Evolutionary conservation across 208 protist genomes (phyloP).

Genomic region (Wallacemonas sp.): DNA sequence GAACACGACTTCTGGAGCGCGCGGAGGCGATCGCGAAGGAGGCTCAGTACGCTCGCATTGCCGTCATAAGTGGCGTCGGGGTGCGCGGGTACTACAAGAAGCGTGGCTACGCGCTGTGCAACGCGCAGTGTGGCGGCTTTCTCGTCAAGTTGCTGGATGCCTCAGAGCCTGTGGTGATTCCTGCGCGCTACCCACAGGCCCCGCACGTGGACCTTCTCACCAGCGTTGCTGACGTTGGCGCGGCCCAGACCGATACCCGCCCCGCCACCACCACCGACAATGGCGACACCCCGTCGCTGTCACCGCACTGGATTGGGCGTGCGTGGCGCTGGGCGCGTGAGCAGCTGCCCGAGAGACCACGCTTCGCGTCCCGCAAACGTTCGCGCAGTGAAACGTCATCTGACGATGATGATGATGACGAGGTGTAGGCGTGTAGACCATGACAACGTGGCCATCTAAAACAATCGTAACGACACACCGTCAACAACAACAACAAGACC

Average conservation of each 20-base stretch:
- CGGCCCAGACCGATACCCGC: too few species aligned
- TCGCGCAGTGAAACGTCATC: not conserved
- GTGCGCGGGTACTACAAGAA: slow-evolving; percentile 98
- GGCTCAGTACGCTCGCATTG: slow-evolving; percentile 89
- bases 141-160: slow-evolving; percentile 57
- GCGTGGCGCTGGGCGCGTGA: not conserved
- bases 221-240: not conserved
- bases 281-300: too few species aligned
- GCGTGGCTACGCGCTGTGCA: slow-evolving; percentile 89
- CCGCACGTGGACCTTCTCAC: not conserved
- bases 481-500: too few species aligned
- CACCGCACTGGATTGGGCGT: not conserved
- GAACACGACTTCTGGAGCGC: slow-evolving; percentile 95
- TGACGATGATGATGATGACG: too few species aligned
- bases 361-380: not conserved
- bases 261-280: too few species aligned
- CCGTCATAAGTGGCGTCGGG: slow-evolving; percentile 98
- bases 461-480: too few species aligned
- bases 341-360: not conserved
- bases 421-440: too few species aligned
- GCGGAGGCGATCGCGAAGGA: slow-evolving; percentile 95
- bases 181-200: not conserved
- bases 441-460: too few species aligned
- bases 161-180: not conserved
- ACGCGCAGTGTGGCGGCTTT: slow-evolving; percentile 50